These are phyloP conservation scores for Penicillium sp. DNA, from an alignment of 2,329 filamentous ascomycete genomes.

Conservation along the genomic window DNA sequence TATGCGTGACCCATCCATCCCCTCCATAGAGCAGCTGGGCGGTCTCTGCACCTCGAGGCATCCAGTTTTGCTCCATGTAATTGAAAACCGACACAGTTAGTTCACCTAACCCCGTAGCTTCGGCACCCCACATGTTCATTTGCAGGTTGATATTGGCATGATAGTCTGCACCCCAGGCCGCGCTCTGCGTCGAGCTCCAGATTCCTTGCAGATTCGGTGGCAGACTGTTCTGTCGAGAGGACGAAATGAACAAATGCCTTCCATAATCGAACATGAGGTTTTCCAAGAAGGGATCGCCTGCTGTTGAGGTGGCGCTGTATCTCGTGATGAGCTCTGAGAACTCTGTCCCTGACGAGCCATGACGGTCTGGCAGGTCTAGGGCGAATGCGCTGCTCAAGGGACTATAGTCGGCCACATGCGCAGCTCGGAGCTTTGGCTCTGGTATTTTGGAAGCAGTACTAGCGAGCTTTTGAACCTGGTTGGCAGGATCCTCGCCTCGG, in stretches of 20 bases:
- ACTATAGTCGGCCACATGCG: conserved; percentile 22
- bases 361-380: conserved; percentile 44
- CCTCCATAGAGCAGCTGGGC: conserved; percentile 58
- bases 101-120: conserved; percentile 11
- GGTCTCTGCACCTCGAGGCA: conserved; percentile 56
- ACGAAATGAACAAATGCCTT: conserved; percentile 57
- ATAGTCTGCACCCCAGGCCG: conserved; percentile 59
- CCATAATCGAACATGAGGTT: conserved; percentile 56
- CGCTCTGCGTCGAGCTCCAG: conserved; percentile 53
- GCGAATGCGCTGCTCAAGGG: conserved; percentile 29
- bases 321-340: conserved; percentile 34
- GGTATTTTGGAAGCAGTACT: conserved; percentile 8
- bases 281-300: conserved; percentile 53
- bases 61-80: conserved; percentile 58
- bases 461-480: conserved; percentile 37
- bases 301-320: background rate
- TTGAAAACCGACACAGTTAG: conserved; percentile 48
- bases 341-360: conserved; percentile 20
- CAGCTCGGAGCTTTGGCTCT: conserved; percentile 14
- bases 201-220: conserved; percentile 61
- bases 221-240: conserved; percentile 53
- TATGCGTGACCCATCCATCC: conserved; percentile 54
- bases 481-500: conserved; percentile 49
- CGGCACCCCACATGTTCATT: conserved; percentile 60
- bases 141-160: conserved; percentile 63